Conservation (phyloP, 495 filamentous ascomycete species). For the Daldinia vernicosa region DNA sequence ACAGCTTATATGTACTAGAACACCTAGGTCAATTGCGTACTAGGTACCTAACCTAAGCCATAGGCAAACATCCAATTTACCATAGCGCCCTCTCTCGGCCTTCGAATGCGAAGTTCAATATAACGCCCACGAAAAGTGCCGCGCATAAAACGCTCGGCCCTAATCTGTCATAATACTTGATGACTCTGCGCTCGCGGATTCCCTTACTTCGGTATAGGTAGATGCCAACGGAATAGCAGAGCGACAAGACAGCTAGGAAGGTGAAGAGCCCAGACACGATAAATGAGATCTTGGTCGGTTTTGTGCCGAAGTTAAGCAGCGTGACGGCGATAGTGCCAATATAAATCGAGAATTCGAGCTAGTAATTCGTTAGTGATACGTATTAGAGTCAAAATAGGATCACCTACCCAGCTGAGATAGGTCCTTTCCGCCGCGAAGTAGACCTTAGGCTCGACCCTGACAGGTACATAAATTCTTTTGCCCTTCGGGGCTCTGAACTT, state of each 20-base stretch:
- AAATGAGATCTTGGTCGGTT: slow-evolving; percentile 62
- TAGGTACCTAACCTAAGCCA: too few species aligned
- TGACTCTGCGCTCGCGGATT: slow-evolving; percentile 80
- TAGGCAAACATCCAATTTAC: slow-evolving; percentile 37
- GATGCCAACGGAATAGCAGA: slow-evolving; percentile 80
- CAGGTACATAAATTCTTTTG: slow-evolving; percentile 92
- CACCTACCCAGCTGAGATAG: slow-evolving; percentile 86
- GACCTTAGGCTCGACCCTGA: slow-evolving; percentile 96
- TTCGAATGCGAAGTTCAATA: slow-evolving; percentile 79
- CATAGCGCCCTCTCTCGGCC: slow-evolving; percentile 51
- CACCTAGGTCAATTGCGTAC: neutral
- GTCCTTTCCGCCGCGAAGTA: slow-evolving; percentile 96
- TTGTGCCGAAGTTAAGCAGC: slow-evolving; percentile 82
- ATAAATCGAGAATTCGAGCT: slow-evolving; percentile 94
- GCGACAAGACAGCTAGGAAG: slow-evolving; percentile 73
- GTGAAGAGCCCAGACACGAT: slow-evolving; percentile 81
- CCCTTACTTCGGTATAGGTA: slow-evolving; percentile 88
- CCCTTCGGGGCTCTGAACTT: slow-evolving; percentile 88
- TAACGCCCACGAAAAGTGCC: slow-evolving; percentile 74
- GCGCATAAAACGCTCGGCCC: slow-evolving; percentile 84
- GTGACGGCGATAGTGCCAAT: slow-evolving; percentile 91
- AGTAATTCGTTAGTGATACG: slow-evolving; percentile 33
- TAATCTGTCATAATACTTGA: slow-evolving; percentile 88
- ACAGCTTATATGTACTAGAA: neutral
- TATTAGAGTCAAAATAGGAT: slow-evolving; percentile 4